A percentile compares a stretch with the other conserved stretches of the same genome.
These are phyloP conservation scores for Mycena metata DNA, from an alignment of 768 basidiomycete species.

Conservation along the genomic window DNA sequence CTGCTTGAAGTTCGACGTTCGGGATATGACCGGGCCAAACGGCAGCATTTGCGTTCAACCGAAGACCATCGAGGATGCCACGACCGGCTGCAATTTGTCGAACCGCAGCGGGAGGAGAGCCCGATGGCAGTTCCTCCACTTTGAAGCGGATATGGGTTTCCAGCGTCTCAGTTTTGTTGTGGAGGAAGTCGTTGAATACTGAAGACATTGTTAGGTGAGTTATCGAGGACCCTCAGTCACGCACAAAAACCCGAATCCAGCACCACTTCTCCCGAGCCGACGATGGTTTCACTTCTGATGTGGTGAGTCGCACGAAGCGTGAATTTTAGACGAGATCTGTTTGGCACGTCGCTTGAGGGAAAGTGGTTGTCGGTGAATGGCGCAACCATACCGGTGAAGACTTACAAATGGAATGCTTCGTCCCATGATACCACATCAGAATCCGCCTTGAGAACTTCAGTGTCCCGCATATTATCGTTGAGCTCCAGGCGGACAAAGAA, in stretches of 20 bases:
- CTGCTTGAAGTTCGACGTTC: neutral
- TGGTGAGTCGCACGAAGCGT: conserved; percentile 21
- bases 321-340: neutral
- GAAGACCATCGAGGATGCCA: neutral
- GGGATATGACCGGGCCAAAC: neutral
- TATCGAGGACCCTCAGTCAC: neutral
- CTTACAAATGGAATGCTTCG: conserved; percentile 26
- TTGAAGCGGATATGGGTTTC: conserved; percentile 7
- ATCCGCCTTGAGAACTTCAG: neutral
- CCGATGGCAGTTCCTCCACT: conserved; percentile 16
- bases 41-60: neutral
- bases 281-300: conserved; percentile 4
- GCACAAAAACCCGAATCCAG: neutral
- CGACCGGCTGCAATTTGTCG: neutral
- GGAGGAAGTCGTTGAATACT: neutral
- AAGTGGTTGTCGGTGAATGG: neutral
- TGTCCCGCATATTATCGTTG: neutral
- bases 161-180: neutral
- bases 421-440: conserved; percentile 16
- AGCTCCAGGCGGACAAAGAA: conserved; percentile 1
- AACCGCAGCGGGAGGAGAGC: neutral
- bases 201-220: too few relatives aligned
- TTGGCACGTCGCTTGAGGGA: neutral
- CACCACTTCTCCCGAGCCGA: conserved; percentile 4
- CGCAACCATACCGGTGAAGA: neutral